A percentile compares a stretch with the other conserved stretches of the same genome.
Conservation (phyloP, 495 filamentous ascomycete genomes). For the Neurospora discreta region DNA sequence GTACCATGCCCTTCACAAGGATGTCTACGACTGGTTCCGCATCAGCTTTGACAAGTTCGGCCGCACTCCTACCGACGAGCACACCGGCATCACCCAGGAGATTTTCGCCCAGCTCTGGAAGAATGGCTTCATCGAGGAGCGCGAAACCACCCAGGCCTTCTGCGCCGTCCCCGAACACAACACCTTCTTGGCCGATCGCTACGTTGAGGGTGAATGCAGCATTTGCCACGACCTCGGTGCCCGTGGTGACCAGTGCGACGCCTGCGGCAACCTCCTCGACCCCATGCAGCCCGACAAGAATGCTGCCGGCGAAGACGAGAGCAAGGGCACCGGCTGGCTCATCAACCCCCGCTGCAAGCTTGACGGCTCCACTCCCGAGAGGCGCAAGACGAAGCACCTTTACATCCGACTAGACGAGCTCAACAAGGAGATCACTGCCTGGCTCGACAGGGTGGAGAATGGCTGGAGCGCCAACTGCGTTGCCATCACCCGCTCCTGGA, state of each 20-base stretch:
- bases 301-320: conserved; percentile 11
- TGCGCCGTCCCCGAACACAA: conserved; percentile 59
- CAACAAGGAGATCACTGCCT: conserved; percentile 60
- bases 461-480: conserved; percentile 69
- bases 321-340: conserved; percentile 21
- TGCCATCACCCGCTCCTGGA: conserved; percentile 64
- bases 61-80: conserved; percentile 66
- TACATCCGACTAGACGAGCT: conserved; percentile 73
- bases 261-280: conserved; percentile 68
- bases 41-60: conserved; percentile 80
- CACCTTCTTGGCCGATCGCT: conserved; percentile 85
- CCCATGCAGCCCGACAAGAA: conserved; percentile 43
- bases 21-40: conserved; percentile 73
- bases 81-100: conserved; percentile 76
- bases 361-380: conserved; percentile 65
- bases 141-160: conserved; percentile 66
- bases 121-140: conserved; percentile 76
- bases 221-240: conserved; percentile 68
- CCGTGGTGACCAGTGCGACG: conserved; percentile 72
- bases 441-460: conserved; percentile 43
- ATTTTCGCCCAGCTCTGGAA: conserved; percentile 68
- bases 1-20: conserved; percentile 73
- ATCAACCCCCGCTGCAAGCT: conserved; percentile 64
- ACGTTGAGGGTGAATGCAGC: conserved; percentile 78
- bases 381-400: conserved; percentile 50